Evolutionary conservation across 2,329 filamentous ascomycete genomes (phyloP), one percentile per base, ranked within the genome.

Genomic region (Calonectria leucothoes): DNA sequence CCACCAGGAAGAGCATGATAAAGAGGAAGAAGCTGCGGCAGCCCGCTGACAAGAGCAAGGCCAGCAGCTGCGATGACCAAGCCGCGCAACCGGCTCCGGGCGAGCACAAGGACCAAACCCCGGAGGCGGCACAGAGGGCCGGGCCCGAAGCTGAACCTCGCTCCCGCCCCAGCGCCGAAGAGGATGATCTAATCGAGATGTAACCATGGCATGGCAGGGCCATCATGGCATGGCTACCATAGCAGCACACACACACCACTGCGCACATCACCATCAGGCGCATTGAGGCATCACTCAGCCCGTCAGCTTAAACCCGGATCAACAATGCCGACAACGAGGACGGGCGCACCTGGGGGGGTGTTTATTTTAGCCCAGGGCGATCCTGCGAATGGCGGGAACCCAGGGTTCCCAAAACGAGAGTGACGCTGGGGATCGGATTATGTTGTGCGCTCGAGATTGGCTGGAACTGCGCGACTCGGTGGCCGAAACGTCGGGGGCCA

Each of bases 121-220:
- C 29, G 31, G 69, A 71, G 35, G 55, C 48, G 27, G 20, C 23
- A 15, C 55, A 39, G 17, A 39, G 23, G 20, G 35, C 33, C 55
- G 55, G 55, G 55, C 17, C 29, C 42, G 52, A 61, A 42, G 25
- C 25, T 10, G 31, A 42, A 17, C 6, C 39, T 48, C 63, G 33
- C 27, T 31, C n/a, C 4, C 12, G 10, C 35, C 8, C 23, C 39
- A n/a, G 5, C n/a, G 39, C n/a, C 51, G 57, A 20, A 20, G 74
- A 76, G 23, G 75, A 51, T 7, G 42, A 69, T 17, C 49, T 78
- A 61, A 78, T 78, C 25, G 75, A 74, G 57, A 12, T 71, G 39
- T 69, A 70, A 72, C n/a, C n/a, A n/a, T n/a, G n/a, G n/a, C n/a
- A n/a, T n/a, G n/a, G n/a, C n/a, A n/a, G n/a, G n/a, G n/a, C n/a